These are phyloP conservation scores for Fagus sylvatica DNA, from an alignment of 306 rosid genomes.

Conservation along the genomic window DNA sequence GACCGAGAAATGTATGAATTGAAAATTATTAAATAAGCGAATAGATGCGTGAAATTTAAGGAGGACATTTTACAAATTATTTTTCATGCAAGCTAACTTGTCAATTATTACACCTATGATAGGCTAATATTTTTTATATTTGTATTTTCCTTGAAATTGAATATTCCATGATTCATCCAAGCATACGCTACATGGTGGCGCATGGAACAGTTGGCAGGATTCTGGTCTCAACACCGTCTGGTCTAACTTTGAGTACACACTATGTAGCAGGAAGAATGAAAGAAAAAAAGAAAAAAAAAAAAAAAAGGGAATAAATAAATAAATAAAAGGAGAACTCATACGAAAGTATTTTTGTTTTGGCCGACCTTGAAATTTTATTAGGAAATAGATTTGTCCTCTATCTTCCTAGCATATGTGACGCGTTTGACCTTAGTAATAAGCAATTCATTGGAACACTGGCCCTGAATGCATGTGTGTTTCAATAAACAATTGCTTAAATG, in stretches of 20 bases:
- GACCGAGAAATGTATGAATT: too few species aligned
- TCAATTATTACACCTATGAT: background rate
- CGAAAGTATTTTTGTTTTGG: background rate
- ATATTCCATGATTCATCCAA: background rate
- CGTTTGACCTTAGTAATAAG: background rate
- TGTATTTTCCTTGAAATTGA: background rate
- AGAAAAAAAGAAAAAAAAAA: background rate
- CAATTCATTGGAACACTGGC: background rate
- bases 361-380: background rate
- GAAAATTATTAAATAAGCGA: too few species aligned
- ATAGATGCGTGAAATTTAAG: background rate
- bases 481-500: constrained; percentile 2
- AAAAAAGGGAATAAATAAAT: background rate
- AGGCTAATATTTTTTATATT: background rate
- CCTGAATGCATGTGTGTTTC: background rate
- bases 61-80: background rate
- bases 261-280: background rate
- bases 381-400: background rate
- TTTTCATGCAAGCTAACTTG: background rate
- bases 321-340: too few species aligned
- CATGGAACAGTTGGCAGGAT: constrained; percentile 4
- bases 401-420: background rate
- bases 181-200: background rate
- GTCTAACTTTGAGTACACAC: constrained; percentile 24
- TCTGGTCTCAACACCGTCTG: background rate